Conservation (phyloP, 1,139 yeast genomes). For the Scheffersomyces segobiensis region DNA sequence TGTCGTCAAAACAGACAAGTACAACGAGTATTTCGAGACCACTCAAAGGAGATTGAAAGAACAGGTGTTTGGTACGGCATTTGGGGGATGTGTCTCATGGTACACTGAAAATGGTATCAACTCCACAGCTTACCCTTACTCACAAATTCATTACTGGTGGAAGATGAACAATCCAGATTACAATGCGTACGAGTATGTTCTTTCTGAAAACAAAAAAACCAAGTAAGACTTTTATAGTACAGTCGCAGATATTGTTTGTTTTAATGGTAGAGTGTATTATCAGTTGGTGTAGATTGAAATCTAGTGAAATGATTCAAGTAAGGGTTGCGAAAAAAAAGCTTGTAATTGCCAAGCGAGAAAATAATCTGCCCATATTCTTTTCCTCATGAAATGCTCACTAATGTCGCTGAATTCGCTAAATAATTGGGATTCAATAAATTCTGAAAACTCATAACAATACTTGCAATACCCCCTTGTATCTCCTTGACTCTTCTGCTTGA, state of each 20-base stretch:
- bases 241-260: background rate
- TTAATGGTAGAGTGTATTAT: background rate
- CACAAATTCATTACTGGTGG: slow-evolving; percentile 37
- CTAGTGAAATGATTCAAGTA: too few relatives aligned
- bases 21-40: slow-evolving; percentile 36
- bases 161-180: slow-evolving; percentile 28
- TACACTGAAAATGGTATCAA: slow-evolving; percentile 31
- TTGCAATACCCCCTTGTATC: too few relatives aligned
- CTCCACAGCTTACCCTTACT: slow-evolving; percentile 40
- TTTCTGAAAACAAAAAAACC: slow-evolving; percentile 2
- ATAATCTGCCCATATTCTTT: too few relatives aligned
- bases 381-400: too few relatives aligned
- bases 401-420: too few relatives aligned
- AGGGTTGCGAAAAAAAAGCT: too few relatives aligned
- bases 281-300: too few relatives aligned
- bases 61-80: slow-evolving; percentile 40
- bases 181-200: slow-evolving; percentile 22
- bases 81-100: slow-evolving; percentile 50
- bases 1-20: slow-evolving; percentile 32
- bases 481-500: too few relatives aligned
- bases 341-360: too few relatives aligned
- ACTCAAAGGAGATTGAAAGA: slow-evolving; percentile 28
- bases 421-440: too few relatives aligned
- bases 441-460: too few relatives aligned
- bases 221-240: background rate